Evolutionary conservation across 2,329 filamentous ascomycete genomes (phyloP), one percentile per base, ranked within the genome.

Genomic region (Beauveria pseudobassiana): DNA sequence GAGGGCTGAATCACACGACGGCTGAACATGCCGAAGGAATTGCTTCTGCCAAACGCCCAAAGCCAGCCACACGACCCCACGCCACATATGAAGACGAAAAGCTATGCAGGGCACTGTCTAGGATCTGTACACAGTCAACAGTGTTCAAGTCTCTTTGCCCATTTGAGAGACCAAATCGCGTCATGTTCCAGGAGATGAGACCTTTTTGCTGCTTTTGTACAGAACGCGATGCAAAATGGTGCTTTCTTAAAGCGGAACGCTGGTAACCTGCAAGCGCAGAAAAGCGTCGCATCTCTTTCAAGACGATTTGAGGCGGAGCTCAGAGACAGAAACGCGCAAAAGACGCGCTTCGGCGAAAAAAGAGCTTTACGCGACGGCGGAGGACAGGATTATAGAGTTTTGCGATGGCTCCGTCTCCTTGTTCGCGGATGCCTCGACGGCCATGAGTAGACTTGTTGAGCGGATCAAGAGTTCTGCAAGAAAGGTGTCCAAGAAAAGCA

Each of bases 401-500:
- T 14, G 51, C 22, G 26, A 53, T 5, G 59, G 51, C 43, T 61
- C 50, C 20, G 43, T 30, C 51, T 56, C 45, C 59, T 55, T 28
- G 10, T 20, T 34, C 18, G 24, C 20, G n/a, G 59, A 51, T 26
- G 42, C 52, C 20, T 62, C 59, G 10, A 62, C 59, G 14, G 59
- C 59, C 24, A 62, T 54, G 10, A 62, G 26, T 34, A 62, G 52
- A n/a, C 52, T 62, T 43, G 59, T 57, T 24, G 59, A 56, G 30
- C 51, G 59, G 3, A 62, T 34, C 6, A 57, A 26, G 6, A 62
- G 46, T 34, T 62, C 52, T 62, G 28, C 18, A 18, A 24, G 4
- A 1, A 16, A 50, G 22, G 18, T 6, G 10, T 14, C 10, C 3
- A 22, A 34, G n/a, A 3, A 8, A 43, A 20, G 22, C 18, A 34